Base-by-base conservation (phyloP, 2,329 filamentous ascomycete species). In the Hirsutella minnesotensis region DNA sequence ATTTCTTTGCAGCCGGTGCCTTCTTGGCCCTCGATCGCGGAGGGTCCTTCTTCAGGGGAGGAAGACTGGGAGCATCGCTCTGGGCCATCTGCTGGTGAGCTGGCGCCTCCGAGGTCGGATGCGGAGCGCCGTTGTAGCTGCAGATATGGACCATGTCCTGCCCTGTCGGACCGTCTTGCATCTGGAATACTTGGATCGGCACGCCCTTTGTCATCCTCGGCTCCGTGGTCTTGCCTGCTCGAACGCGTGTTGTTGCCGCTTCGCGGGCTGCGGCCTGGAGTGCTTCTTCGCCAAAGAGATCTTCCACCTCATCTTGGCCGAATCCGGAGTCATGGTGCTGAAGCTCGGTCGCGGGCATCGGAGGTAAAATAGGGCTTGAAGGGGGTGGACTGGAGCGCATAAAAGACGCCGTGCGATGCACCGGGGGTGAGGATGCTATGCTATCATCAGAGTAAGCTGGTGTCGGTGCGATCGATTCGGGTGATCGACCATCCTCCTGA, bases 381-480 rank as follows among this genome's bases (percentile, higher is more conserved):
- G 81, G 77, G 22, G 78, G 76, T 4, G 83, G 80, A 45, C 76
- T 79, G 2, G 74, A 76, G 40, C 59, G 68, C 24, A 72, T 65
- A 50, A 69, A 79, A 36, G 69, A 62, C 24, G 70, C 68, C 31
- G 73, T 73, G 49, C 77, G 74, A 48, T 88, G 79, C 1, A 94
- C 72, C 1, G 92, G 92, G 13, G 90, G 90, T 3, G 90, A 96
- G 0, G 92, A 96, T 39, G 79, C 79, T 4, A 87, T 83, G 41
- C 87, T 94, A 44, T 83, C 70, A 41, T 70, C 75, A 42, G 77
- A 73, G 33, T 66, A 70, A 29, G 67, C 64, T 5, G 73, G 73
- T 2, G 74, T 76, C 13, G 66, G 69, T 0, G 62, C 71, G 30
- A 66, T 51, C 12, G 73, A 77, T 19, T 77, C 73, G 8, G 75